phyloP scores from a whole-genome alignment of 2,329 filamentous ascomycete species.

The Ascochyta pisi region DNA sequence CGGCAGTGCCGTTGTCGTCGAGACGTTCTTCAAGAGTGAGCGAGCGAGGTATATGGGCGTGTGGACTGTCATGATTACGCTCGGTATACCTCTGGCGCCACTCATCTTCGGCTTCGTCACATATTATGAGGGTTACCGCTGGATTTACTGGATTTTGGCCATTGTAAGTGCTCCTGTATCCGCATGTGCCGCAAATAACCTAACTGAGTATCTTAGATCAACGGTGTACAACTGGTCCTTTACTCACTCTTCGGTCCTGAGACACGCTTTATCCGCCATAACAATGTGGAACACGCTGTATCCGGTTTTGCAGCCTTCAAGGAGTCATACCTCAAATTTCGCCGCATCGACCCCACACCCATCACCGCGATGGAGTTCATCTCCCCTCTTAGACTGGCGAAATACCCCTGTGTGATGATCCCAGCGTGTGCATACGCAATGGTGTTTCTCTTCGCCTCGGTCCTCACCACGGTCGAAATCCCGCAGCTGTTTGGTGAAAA shows the following conservation, averaged over 20 bases:
- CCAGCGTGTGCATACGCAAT: conserved; percentile 63
- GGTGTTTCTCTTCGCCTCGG: conserved; percentile 62
- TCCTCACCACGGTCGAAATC: conserved; percentile 65
- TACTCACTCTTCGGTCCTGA: conserved; percentile 61
- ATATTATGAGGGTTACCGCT: conserved; percentile 60
- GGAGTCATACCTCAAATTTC: conserved; percentile 54
- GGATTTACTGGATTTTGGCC: conserved; percentile 66
- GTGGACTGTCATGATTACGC: conserved; percentile 62
- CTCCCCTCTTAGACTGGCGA: conserved; percentile 57
- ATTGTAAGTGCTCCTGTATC: conserved; percentile 52
- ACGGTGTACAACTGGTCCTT: conserved; percentile 62
- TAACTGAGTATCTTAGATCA: conserved; percentile 51
- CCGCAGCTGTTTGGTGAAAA: conserved; percentile 64
- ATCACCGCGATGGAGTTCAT: conserved; percentile 60
- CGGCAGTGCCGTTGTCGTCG: conserved; percentile 64
- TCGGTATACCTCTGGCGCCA: conserved; percentile 56
- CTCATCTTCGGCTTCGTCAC: conserved; percentile 57
- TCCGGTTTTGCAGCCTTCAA: conserved; percentile 50
- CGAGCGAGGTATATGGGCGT: conserved; percentile 63
- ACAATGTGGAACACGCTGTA: conserved; percentile 40
- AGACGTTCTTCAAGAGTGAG: conserved; percentile 64
- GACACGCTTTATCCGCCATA: conserved; percentile 59
- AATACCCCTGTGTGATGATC: conserved; percentile 57
- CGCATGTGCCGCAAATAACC: not conserved
- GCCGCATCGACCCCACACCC: conserved; percentile 61